phyloP scores from a whole-genome alignment of 768 basidiomycete genomes.

The Lentinula raphanica region DNA sequence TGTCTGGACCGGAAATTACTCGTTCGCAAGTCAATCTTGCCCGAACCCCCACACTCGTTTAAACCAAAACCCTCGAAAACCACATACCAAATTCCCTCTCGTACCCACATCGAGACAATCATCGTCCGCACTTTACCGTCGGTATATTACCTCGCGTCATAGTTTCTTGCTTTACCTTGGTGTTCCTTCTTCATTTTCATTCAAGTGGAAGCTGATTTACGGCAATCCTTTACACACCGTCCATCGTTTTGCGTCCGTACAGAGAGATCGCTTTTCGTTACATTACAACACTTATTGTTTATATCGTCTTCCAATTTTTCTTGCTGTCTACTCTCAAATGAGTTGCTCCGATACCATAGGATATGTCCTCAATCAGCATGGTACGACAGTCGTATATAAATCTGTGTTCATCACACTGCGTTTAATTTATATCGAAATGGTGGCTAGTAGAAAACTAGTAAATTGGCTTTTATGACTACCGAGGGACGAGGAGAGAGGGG shows the following conservation, averaged over 20 bases:
- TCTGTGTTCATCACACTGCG: no score
- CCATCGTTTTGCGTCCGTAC: background rate
- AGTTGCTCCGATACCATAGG: background rate
- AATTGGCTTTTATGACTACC: no score
- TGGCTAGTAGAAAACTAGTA: background rate
- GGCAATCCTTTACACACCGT: background rate
- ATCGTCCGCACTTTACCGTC: background rate
- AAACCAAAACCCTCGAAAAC: background rate
- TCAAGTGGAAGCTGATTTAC: background rate
- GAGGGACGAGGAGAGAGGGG: no score
- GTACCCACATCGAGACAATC: background rate
- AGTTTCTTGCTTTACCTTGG: background rate
- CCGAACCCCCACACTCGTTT: slow-evolving; percentile 4
- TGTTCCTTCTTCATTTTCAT: background rate
- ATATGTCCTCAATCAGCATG: background rate
- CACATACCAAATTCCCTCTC: background rate
- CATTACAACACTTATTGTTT: slow-evolving; percentile 8
- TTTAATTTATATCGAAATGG: background rate
- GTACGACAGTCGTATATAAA: no score
- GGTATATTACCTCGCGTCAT: background rate
- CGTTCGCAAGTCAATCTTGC: slow-evolving; percentile 7
- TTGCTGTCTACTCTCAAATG: background rate
- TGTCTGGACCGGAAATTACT: background rate
- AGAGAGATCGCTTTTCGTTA: background rate
- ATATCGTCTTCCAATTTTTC: slow-evolving; percentile 8